A percentile compares a stretch with the other conserved stretches of the same genome.
These are phyloP conservation scores for Penicillium riverlandense DNA, from an alignment of 495 filamentous ascomycete species.

Conservation along the genomic window DNA sequence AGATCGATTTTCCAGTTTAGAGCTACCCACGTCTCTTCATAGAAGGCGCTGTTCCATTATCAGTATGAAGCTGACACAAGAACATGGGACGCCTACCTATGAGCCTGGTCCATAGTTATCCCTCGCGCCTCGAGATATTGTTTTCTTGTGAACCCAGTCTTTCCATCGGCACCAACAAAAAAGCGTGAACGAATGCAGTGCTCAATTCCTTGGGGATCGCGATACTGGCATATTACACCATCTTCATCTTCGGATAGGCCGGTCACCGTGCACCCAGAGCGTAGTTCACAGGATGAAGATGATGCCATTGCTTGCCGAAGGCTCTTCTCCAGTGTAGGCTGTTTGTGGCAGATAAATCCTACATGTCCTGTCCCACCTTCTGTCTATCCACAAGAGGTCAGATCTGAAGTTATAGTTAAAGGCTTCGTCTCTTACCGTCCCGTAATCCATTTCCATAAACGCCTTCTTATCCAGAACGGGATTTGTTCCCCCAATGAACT, in stretches of 20 bases:
- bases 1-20: constrained; percentile 39
- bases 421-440: constrained; percentile 9
- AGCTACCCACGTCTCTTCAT: constrained; percentile 47
- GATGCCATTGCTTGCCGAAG: constrained; percentile 14
- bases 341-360: constrained; percentile 28
- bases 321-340: constrained; percentile 19
- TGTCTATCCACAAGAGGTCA: constrained; percentile 9
- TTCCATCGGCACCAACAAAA: constrained; percentile 45
- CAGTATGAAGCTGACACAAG: too few relatives aligned
- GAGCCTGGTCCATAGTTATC: constrained; percentile 30
- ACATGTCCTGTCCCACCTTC: constrained; percentile 28
- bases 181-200: constrained; percentile 25
- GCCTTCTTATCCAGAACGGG: constrained; percentile 11
- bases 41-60: constrained; percentile 21
- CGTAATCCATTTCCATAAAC: constrained; percentile 22
- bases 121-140: constrained; percentile 39
- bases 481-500: constrained; percentile 18
- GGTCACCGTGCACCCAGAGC: constrained; percentile 24
- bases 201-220: constrained; percentile 14
- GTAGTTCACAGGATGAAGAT: constrained; percentile 22
- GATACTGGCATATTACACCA: constrained; percentile 27
- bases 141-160: constrained; percentile 43
- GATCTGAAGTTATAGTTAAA: not conserved
- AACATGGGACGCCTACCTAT: constrained; percentile 8
- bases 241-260: constrained; percentile 21